phyloP scores from a whole-genome alignment of 163 green algal species.

The Chloromonas sp. region DNA sequence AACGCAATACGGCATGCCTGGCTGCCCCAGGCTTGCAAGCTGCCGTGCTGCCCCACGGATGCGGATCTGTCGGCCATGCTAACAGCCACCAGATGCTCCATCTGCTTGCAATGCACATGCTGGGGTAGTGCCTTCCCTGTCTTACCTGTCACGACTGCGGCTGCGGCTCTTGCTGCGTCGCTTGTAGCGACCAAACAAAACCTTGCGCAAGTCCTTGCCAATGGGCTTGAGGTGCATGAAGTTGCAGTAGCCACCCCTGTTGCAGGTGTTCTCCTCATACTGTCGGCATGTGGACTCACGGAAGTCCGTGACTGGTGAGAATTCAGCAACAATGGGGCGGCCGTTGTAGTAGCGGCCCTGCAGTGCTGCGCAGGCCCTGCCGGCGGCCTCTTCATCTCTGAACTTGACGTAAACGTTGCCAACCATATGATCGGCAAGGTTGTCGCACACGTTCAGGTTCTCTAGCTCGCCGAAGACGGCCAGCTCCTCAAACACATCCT shows the following conservation, averaged over 20 bases:
- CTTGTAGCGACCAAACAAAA: conserved; percentile 85
- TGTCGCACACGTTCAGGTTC: conserved; percentile 97
- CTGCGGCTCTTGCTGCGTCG: conserved; percentile 16
- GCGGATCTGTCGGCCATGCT: neutral
- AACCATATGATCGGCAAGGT: conserved; percentile 95
- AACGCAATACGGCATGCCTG: too few species aligned
- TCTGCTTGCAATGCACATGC: neutral
- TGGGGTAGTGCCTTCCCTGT: neutral
- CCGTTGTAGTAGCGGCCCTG: conserved; percentile 89
- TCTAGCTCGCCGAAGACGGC: conserved; percentile 91
- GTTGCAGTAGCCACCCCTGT: conserved; percentile 96
- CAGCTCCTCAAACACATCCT: conserved; percentile 98
- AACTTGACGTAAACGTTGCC: conserved; percentile 84
- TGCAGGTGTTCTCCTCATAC: conserved; percentile 98
- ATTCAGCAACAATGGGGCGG: conserved; percentile 88
- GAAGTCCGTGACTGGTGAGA: conserved; percentile 98
- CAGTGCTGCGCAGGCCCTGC: conserved; percentile 53
- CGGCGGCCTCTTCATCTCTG: conserved; percentile 83
- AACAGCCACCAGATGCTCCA: neutral
- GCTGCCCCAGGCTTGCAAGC: too few species aligned
- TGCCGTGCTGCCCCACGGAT: too few species aligned
- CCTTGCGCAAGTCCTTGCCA: conserved; percentile 70
- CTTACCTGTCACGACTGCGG: neutral
- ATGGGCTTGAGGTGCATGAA: conserved; percentile 99
- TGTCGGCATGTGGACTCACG: conserved; percentile 94